Evolutionary conservation across 1,284 basidiomycete genomes (phyloP), one percentile per base, ranked within the genome.

Genomic region (Phellopilus nigrolimitatus): DNA sequence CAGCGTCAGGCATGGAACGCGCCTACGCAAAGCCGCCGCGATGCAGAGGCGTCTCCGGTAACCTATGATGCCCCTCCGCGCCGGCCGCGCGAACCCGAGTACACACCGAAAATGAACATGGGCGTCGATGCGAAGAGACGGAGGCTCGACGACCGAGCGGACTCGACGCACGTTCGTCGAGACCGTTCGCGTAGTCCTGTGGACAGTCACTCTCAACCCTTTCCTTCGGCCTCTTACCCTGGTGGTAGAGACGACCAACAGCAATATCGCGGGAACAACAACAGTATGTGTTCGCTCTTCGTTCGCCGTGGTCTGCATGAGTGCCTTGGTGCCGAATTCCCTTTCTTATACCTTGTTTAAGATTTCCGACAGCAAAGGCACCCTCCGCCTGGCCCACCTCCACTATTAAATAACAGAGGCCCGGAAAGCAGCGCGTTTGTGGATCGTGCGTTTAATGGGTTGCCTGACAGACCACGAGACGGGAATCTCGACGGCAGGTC

Each of bases 101-200:
- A 36, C 15, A 38, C 17, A 5, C 3, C 44, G 22, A 33, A 33
- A 24, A 37, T 28, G 8, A 22, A 38, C 10, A 24, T 51, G 31
- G 53, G 48, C 17, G 24, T 36, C 10, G 48, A 41, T n/a, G 48
- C 43, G 9, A 55, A 55, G 33, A 48, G 53, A 31, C 34, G 49
- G 33, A 46, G 53, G n/a, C 3, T 47, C 10, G 49, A 55, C 25
- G 38, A 36, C 17, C 8, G 22, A 3, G 21, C 37, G 13, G 53
- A 51, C 19, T 47, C 48, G 17, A 13, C 49, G 17, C 33, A 27
- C 10, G 17, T 34, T 7, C 48, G 36, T 22, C 47, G 53, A 19
- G 49, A 25, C n/a, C 31, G 53, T 15, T 51, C 53, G 17, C 53
- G 36, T n/a, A 48, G 39, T 13, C 51, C 51, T 10, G 15, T 27